phyloP scores from a whole-genome alignment of 441 rosid genomes.

The Pelargonium exstipulatum region DNA sequence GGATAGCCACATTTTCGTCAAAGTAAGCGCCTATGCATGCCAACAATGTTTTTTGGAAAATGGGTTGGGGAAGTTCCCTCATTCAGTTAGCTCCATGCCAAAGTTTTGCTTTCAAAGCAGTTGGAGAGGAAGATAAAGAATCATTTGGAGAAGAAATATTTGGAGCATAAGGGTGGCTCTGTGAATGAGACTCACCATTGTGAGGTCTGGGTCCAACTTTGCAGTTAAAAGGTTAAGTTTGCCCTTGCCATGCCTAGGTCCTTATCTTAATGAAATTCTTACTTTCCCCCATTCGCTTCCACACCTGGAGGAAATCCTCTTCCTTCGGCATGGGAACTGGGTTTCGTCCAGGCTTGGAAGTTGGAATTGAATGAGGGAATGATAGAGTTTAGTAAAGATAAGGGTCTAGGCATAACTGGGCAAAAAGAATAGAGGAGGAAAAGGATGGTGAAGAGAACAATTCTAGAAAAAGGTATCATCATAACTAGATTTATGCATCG shows the following conservation, averaged over 20 bases:
- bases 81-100: background rate
- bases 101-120: background rate
- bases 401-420: conserved; percentile 34
- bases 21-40: background rate
- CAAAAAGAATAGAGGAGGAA: background rate
- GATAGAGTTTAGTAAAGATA: background rate
- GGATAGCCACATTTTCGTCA: background rate
- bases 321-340: conserved; percentile 9
- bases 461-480: too few species aligned
- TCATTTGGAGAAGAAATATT: too few species aligned
- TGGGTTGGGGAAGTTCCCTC: too few species aligned
- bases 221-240: background rate
- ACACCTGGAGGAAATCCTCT: conserved; percentile 11
- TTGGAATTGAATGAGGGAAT: background rate
- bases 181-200: too few species aligned
- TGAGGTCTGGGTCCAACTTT: background rate
- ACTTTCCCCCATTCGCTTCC: background rate
- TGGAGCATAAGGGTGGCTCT: too few species aligned
- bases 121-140: too few species aligned
- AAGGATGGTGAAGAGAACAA: conserved; percentile 1
- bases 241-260: background rate
- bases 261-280: background rate
- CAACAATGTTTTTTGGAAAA: background rate
- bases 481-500: too few species aligned
- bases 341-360: conserved; percentile 15